Base-by-base conservation (phyloP, 345 rosid species). In the Citrus mangshanensis region DNA sequence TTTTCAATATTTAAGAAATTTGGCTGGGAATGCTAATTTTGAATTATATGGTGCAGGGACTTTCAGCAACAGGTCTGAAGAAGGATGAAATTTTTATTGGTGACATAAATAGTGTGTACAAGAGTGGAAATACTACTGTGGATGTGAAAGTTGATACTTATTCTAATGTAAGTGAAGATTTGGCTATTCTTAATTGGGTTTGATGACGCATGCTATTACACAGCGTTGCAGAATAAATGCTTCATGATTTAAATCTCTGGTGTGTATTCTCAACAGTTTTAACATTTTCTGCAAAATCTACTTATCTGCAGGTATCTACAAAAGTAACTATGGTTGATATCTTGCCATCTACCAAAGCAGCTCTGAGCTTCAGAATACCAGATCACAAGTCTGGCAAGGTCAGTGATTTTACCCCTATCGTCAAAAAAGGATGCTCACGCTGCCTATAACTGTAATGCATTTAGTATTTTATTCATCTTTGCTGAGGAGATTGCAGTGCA, bases 321-420 rank as follows among this genome's bases (percentile, higher is more conserved):
- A 93, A 90, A 86, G 89, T 93, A 72, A 93, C 91, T 74, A 72
- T 92, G 56, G 85, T 82, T 83, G 92, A 90, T 78, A 73, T 88
- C 58, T 75, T 90, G 77, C 93, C 93, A 35, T 81, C 83, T 76
- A 86, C 92, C 64, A 92, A 88, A 82, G 89, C 85, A 71, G 85
- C 87, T 54, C 74, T 90, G 68, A 89, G 95, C 88, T 94, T 92
- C 84, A 86, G 77, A 77, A 83, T 91, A 73, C 98, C 98, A 59
- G 95, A 94, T 88, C 94, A 94, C 82, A 92, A 88, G 88, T 94
- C 95, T 83, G 95, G 98, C 89, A 92, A 92, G 97, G 98, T 94
- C 78, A 81, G 94, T 88, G 80, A 72, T 72, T 46, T 75, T 64
- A 4, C 7, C 35, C 35, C 37, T 63, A 63, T 51, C 64, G 9